Conservation (phyloP, 2,329 filamentous ascomycete genomes). For the Septoria linicola region DNA sequence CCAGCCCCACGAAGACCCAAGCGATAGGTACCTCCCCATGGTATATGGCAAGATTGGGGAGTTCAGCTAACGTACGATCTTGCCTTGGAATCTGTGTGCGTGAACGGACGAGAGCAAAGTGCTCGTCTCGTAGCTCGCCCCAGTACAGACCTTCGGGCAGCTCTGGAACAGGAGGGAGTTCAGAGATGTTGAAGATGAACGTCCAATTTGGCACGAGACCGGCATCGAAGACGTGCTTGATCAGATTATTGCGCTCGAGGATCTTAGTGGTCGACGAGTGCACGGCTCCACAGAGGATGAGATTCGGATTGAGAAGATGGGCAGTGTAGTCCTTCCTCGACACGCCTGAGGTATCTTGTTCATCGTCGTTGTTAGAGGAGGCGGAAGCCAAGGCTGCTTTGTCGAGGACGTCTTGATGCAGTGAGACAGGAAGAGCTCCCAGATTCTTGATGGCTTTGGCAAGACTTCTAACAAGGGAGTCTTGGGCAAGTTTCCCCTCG, state of each 20-base stretch:
- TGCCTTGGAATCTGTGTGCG: conserved; percentile 58
- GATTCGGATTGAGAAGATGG: conserved; percentile 22
- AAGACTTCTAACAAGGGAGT: conserved; percentile 21
- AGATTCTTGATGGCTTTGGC: conserved; percentile 17
- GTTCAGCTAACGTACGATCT: conserved; percentile 45
- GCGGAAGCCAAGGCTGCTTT: not conserved
- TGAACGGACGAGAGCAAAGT: conserved; percentile 57
- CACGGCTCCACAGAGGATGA: conserved; percentile 36
- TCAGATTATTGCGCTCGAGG: conserved; percentile 26
- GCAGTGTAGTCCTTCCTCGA: conserved; percentile 26
- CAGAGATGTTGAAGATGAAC: conserved; percentile 29
- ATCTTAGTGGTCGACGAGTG: conserved; percentile 30
- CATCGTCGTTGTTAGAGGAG: conserved; percentile 20
- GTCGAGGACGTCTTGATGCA: conserved; percentile 18
- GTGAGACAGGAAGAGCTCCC: conserved; percentile 9
- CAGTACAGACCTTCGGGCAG: conserved; percentile 56
- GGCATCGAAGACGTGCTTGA: conserved; percentile 22
- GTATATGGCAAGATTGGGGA: conserved; percentile 42
- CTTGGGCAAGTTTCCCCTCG: conserved; percentile 4
- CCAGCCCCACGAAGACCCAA: conserved; percentile 64
- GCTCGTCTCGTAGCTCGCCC: conserved; percentile 52
- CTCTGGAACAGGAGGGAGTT: not conserved
- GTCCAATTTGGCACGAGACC: conserved; percentile 28
- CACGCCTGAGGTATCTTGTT: conserved; percentile 17
- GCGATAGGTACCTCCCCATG: conserved; percentile 55